phyloP scores from a whole-genome alignment of 768 basidiomycete genomes.

The Termitomyces eurrhizus region DNA sequence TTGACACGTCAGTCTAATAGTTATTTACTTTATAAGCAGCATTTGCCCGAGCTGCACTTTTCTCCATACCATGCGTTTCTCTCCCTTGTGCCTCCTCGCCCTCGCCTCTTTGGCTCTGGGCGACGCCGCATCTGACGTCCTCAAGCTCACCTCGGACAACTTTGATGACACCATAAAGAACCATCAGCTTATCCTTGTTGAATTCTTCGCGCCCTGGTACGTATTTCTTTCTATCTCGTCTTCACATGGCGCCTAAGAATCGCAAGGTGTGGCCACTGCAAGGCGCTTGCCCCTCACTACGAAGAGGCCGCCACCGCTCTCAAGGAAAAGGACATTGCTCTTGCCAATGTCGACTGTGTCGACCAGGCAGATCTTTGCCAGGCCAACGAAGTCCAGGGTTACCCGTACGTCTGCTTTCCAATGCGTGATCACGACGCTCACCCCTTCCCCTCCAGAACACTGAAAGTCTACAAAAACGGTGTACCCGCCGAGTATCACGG shows the following conservation, averaged over 20 bases:
- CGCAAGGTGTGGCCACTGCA: constrained; percentile 93
- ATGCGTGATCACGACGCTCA: background rate
- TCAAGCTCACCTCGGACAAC: constrained; percentile 64
- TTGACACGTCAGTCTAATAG: constrained; percentile 48
- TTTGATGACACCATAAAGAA: constrained; percentile 64
- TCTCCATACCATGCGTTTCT: constrained; percentile 59
- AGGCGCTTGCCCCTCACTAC: constrained; percentile 90
- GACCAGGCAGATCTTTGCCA: constrained; percentile 91
- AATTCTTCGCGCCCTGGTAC: constrained; percentile 92
- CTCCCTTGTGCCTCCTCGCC: constrained; percentile 51
- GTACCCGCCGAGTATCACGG: constrained; percentile 77
- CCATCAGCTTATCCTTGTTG: constrained; percentile 80
- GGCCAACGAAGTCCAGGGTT: constrained; percentile 83
- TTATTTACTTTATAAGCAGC: constrained; percentile 25
- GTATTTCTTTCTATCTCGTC: constrained; percentile 1
- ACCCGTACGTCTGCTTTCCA: constrained; percentile 62
- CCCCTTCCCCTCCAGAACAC: constrained; percentile 46
- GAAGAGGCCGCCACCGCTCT: constrained; percentile 91
- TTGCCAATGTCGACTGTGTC: constrained; percentile 98
- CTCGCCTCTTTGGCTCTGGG: constrained; percentile 49
- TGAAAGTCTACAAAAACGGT: constrained; percentile 91
- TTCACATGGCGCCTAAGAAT: background rate
- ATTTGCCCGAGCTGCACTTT: constrained; percentile 10
- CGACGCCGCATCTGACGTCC: constrained; percentile 72
- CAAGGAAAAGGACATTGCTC: constrained; percentile 84